Evolutionary conservation across 2,329 filamentous ascomycete species (phyloP), one percentile per base, ranked within the genome.

Genomic region (Dothideomycetes sp.): DNA sequence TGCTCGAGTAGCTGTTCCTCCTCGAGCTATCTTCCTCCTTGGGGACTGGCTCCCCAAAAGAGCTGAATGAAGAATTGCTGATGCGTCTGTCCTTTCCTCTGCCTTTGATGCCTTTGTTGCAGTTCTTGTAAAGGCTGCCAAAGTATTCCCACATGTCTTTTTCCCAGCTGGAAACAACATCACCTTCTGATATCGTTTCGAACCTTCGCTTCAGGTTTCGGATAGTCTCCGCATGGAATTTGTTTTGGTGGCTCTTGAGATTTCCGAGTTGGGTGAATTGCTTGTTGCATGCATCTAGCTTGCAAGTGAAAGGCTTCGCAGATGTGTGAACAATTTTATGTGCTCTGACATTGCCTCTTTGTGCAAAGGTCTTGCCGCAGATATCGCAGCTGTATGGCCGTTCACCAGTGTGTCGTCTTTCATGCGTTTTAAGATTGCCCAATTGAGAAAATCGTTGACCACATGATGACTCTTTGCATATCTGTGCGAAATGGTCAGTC

Each of bases 21-120:
- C 41, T 36, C 14, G 37, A 27, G 18, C 27, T 32, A 3, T 38
- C 16, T n/a, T 39, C 36, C 9, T 36, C 17, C 17, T 43, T 39
- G 22, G 31, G 31, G 16, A 17, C 5, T 10, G 18, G 8, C n/a
- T 14, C 14, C 10, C 17, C 33, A 10, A 19, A 11, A 15, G 9
- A 35, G 22, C 19, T 30, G 12, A 45, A 24, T 19, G 38, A 34
- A 19, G 54, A 43, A 9, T 59, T 54, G 32, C 60, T 61, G 48
- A 87, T 81, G 42, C 77, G 78, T 41, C 85, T 72, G 50, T 88
- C 84, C 57, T 89, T 91, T 32, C 91, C 91, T 34, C 91, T 79
- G 9, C 91, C 91, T 63, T 95, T 96, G 68, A 96, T 95, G 1
- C 91, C 91, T 61, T 94, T 94, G 72, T 96, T 96, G 64, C 83